Evolutionary conservation across 768 basidiomycete species (phyloP).

Genomic region (Leccinum boreale): DNA sequence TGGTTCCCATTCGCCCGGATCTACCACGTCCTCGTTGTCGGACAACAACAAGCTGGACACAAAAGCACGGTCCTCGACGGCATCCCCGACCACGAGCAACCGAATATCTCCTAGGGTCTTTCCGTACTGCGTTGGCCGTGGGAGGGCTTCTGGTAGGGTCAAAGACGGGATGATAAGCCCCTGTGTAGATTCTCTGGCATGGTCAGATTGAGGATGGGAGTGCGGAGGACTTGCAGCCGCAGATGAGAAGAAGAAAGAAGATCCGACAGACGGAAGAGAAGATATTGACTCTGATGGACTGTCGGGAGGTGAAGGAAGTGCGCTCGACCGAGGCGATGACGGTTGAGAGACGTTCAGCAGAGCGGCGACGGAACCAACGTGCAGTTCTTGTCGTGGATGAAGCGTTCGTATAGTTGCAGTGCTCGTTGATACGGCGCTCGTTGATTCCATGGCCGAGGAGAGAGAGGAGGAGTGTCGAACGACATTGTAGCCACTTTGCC

Average conservation of each 20-base stretch:
- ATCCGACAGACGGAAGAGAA: conserved; percentile 68
- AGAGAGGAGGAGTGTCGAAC: background rate
- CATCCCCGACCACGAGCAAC: conserved; percentile 53
- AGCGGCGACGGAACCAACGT: background rate
- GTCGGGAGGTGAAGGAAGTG: conserved; percentile 55
- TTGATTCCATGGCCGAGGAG: conserved; percentile 24
- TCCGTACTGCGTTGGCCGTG: conserved; percentile 62
- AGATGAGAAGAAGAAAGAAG: conserved; percentile 78
- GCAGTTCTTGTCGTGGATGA: conserved; percentile 24
- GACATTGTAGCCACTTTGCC: conserved; percentile 13
- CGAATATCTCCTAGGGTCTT: conserved; percentile 63
- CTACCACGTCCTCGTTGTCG: conserved; percentile 68
- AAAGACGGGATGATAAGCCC: conserved; percentile 71
- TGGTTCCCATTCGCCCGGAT: conserved; percentile 57
- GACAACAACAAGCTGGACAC: conserved; percentile 50
- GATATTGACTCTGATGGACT: conserved; percentile 65
- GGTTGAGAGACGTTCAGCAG: conserved; percentile 34
- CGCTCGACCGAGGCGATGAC: conserved; percentile 47
- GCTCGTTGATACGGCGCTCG: conserved; percentile 30
- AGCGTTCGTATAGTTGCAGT: conserved; percentile 38
- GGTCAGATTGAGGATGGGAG: conserved; percentile 41
- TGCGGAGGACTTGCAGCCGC: conserved; percentile 65
- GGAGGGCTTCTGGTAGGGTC: conserved; percentile 57
- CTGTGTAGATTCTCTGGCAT: conserved; percentile 39
- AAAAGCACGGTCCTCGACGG: conserved; percentile 30